Evolutionary conservation across 768 basidiomycete species (phyloP).

Genomic region (Artomyces pyxidatus): DNA sequence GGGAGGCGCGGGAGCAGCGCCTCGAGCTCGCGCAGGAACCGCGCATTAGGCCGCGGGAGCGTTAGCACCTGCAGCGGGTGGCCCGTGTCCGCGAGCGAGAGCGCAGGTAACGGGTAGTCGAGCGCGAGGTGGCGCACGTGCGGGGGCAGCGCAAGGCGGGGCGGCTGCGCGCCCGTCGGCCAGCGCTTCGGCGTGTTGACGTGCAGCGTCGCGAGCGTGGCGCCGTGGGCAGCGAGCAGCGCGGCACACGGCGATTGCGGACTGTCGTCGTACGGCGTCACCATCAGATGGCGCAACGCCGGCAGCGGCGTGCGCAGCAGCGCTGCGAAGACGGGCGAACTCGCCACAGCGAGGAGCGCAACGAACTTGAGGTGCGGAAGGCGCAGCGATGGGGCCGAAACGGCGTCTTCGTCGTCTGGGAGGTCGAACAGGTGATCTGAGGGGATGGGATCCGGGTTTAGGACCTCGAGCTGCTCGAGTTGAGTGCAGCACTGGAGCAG

Average conservation of each 20-base stretch:
- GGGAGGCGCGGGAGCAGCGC: constrained; percentile 49
- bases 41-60: constrained; percentile 61
- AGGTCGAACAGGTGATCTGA: constrained; percentile 1
- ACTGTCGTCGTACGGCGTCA: constrained; percentile 66
- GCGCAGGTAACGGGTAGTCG: constrained; percentile 55
- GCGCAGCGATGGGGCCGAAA: constrained; percentile 30
- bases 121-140: constrained; percentile 62
- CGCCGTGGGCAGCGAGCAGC: constrained; percentile 56
- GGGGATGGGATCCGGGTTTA: constrained; percentile 6
- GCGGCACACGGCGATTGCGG: constrained; percentile 48
- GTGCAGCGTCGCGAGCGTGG: constrained; percentile 47
- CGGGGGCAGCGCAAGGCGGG: constrained; percentile 40
- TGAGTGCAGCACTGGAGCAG: constrained; percentile 5
- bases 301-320: constrained; percentile 57
- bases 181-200: constrained; percentile 51
- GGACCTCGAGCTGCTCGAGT: constrained; percentile 15
- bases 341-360: constrained; percentile 57
- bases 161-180: constrained; percentile 53
- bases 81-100: constrained; percentile 25
- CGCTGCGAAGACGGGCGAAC: constrained; percentile 52
- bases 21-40: constrained; percentile 52
- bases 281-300: constrained; percentile 48
- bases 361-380: constrained; percentile 54
- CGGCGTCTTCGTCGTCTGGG: constrained; percentile 5
- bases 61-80: constrained; percentile 56